Evolutionary conservation across 2,329 filamentous ascomycete genomes (phyloP).

Genomic region (Cordyceps cicadae): DNA sequence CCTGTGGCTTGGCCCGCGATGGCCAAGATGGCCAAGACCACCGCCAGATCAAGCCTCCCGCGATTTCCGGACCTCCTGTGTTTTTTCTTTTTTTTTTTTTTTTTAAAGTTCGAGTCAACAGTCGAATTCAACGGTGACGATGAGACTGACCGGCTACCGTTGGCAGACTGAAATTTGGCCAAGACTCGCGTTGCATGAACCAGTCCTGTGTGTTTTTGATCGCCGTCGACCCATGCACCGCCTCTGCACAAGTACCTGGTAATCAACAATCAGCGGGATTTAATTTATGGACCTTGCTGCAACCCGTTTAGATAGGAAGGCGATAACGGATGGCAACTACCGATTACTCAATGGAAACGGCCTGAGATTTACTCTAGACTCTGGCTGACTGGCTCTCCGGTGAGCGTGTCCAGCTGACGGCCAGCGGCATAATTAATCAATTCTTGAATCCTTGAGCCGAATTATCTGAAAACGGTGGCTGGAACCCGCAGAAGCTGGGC

Average conservation of each 20-base stretch:
- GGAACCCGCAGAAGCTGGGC: no score
- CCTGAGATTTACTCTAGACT: neutral
- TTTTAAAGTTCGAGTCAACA: no score
- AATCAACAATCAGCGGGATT: neutral
- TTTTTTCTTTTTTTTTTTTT: no score
- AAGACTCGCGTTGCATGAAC: no score
- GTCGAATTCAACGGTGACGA: neutral
- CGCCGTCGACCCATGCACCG: neutral
- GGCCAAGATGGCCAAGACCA: neutral
- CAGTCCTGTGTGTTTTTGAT: no score
- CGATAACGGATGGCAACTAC: neutral
- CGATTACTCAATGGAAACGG: neutral
- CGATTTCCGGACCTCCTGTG: neutral
- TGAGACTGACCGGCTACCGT: no score
- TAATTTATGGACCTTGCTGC: neutral
- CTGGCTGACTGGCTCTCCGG: neutral
- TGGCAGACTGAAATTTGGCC: neutral
- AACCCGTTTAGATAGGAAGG: neutral
- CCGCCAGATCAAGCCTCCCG: neutral
- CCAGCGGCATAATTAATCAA: neutral
- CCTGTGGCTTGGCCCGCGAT: neutral
- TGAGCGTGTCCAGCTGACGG: neutral
- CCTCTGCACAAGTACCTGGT: no score
- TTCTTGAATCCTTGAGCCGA: no score
- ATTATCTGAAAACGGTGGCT: no score